Percentiles rank a stretch among this genome's conserved stretches.
Evolutionary conservation across 2,329 filamentous ascomycete genomes (phyloP).

Genomic region (Colletotrichum horii): DNA sequence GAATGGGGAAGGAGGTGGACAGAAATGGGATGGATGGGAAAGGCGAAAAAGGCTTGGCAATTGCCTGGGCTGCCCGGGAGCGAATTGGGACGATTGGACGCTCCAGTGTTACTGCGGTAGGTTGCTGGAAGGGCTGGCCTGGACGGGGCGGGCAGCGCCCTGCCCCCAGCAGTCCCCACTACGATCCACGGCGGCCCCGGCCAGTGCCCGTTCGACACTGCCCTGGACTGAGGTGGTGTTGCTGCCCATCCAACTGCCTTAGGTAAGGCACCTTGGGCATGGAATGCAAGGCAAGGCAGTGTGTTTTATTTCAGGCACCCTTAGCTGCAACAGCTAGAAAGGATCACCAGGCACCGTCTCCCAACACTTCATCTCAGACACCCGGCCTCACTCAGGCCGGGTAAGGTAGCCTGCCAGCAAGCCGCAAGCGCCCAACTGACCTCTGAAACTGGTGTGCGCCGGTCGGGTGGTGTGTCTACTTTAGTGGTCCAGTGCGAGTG

Average conservation of each 20-base stretch:
- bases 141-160: neutral
- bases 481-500: neutral
- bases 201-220: neutral
- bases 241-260: neutral
- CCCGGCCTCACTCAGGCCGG: neutral
- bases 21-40: conserved; percentile 4
- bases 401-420: neutral
- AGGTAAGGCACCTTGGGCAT: neutral
- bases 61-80: neutral
- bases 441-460: neutral
- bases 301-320: neutral
- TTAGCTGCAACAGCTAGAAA: neutral
- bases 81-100: neutral
- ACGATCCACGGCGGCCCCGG: neutral
- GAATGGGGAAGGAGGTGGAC: neutral
- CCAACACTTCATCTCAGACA: neutral
- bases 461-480: neutral
- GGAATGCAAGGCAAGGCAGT: neutral
- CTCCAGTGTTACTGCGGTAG: too few relatives aligned
- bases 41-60: neutral
- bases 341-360: neutral
- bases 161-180: neutral
- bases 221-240: neutral
- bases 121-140: neutral
- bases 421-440: neutral